Evolutionary conservation across 2,329 filamentous ascomycete species (phyloP).

Genomic region (Neospermospora avenae): DNA sequence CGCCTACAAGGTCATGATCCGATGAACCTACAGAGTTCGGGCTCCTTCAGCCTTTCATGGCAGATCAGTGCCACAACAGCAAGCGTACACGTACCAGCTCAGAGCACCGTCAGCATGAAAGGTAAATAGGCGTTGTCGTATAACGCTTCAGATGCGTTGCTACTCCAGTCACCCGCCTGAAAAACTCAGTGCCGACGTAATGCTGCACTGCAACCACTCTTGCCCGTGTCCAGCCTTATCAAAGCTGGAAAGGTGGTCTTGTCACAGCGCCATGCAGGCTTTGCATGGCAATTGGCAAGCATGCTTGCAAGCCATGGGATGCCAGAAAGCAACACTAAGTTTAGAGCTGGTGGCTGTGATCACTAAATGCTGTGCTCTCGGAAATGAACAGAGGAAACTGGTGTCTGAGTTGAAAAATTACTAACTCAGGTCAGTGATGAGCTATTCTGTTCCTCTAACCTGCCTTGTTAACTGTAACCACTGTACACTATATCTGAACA

Average conservation of each 20-base stretch:
- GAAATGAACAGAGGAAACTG: conserved; percentile 19
- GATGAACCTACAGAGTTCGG: too few relatives aligned
- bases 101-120: neutral
- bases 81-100: neutral
- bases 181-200: neutral
- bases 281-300: conserved; percentile 3
- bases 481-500: neutral
- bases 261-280: neutral
- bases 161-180: neutral
- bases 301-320: neutral
- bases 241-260: neutral
- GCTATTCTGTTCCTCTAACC: neutral
- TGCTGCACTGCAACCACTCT: neutral
- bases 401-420: too few relatives aligned
- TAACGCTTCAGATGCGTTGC: neutral
- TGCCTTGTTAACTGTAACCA: neutral
- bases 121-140: neutral
- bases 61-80: neutral
- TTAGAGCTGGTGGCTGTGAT: neutral
- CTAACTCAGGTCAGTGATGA: neutral
- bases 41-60: too few relatives aligned
- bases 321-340: neutral
- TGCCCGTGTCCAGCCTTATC: conserved; percentile 1
- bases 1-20: neutral
- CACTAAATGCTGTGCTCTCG: conserved; percentile 11